Evolutionary conservation across 2,329 filamentous ascomycete genomes (phyloP).

Genomic region (Rhytidhysteron rufulum): DNA sequence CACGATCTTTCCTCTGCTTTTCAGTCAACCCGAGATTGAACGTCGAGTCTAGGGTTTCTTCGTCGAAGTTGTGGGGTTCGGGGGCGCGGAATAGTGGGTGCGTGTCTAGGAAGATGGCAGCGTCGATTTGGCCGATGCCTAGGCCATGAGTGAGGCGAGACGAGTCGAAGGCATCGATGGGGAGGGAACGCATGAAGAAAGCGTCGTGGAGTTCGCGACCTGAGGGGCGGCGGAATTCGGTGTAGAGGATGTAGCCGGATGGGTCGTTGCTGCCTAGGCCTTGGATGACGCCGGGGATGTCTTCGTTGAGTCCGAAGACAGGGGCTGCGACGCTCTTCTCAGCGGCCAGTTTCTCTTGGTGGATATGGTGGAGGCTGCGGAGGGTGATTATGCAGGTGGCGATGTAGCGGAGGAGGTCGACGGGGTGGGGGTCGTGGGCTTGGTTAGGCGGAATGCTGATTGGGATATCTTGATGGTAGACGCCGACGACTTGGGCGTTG

Average conservation of each 20-base stretch:
- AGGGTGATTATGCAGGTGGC: constrained; percentile 81
- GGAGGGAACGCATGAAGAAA: constrained; percentile 48
- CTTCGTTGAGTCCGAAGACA: constrained; percentile 72
- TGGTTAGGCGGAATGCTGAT: constrained; percentile 38
- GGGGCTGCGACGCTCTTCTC: constrained; percentile 74
- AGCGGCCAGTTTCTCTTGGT: constrained; percentile 69
- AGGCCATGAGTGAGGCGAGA: constrained; percentile 29
- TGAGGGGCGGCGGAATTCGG: constrained; percentile 82
- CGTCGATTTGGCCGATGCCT: constrained; percentile 36
- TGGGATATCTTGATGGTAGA: constrained; percentile 81
- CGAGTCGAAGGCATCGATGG: constrained; percentile 14
- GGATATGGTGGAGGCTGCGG: constrained; percentile 68
- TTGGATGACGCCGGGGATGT: constrained; percentile 72
- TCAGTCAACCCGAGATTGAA: constrained; percentile 87
- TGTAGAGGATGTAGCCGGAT: constrained; percentile 67
- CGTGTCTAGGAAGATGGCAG: constrained; percentile 66
- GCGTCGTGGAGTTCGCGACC: constrained; percentile 72
- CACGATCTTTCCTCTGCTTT: constrained; percentile 79
- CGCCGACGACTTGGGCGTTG: constrained; percentile 66
- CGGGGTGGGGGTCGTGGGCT: constrained; percentile 49
- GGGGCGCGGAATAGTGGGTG: constrained; percentile 62
- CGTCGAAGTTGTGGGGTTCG: constrained; percentile 30
- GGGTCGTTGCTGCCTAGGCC: constrained; percentile 55
- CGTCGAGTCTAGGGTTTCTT: constrained; percentile 61
- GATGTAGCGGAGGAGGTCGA: constrained; percentile 73